Conservation (phyloP, 2,329 filamentous ascomycete species). For the Cordyceps farinosa region DNA sequence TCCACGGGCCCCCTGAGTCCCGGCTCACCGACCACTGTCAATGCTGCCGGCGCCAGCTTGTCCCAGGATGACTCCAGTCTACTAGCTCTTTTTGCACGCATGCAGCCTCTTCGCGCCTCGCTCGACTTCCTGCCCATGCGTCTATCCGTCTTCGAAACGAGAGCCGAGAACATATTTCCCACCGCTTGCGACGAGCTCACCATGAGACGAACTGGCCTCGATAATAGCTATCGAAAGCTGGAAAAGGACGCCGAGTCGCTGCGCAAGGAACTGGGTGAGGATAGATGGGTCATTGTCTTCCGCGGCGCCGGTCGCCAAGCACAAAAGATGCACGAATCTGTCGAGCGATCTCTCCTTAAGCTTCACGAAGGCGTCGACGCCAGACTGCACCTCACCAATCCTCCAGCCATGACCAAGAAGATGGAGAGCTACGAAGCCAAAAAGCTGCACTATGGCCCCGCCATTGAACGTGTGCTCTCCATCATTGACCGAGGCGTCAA, state of each 20-base stretch:
- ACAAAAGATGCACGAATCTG: slow-evolving; percentile 94
- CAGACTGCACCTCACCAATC: slow-evolving; percentile 69
- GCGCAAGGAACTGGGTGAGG: slow-evolving; percentile 86
- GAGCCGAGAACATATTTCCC: slow-evolving; percentile 76
- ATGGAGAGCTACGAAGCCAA: slow-evolving; percentile 94
- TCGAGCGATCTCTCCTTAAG: slow-evolving; percentile 81
- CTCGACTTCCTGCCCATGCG: slow-evolving; percentile 96
- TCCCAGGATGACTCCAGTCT: slow-evolving; percentile 82
- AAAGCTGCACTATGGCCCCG: slow-evolving; percentile 88
- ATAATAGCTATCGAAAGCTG: slow-evolving; percentile 82
- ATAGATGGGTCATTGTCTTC: slow-evolving; percentile 95
- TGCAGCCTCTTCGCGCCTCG: slow-evolving; percentile 90
- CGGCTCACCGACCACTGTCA: slow-evolving; percentile 48
- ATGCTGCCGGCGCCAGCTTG: slow-evolving; percentile 49
- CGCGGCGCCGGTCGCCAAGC: slow-evolving; percentile 87
- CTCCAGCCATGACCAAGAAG: slow-evolving; percentile 69
- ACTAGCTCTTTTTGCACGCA: slow-evolving; percentile 85
- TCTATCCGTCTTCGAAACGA: slow-evolving; percentile 76
- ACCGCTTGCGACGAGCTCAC: slow-evolving; percentile 88
- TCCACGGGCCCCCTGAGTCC: slow-evolving; percentile 60
- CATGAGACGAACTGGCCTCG: slow-evolving; percentile 67
- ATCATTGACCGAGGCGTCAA: slow-evolving; percentile 96
- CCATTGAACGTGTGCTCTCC: slow-evolving; percentile 83
- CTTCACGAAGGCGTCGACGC: slow-evolving; percentile 75
- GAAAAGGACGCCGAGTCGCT: slow-evolving; percentile 87